Conservation (phyloP, 1,284 basidiomycete genomes). For the Austroboletus niveus region DNA sequence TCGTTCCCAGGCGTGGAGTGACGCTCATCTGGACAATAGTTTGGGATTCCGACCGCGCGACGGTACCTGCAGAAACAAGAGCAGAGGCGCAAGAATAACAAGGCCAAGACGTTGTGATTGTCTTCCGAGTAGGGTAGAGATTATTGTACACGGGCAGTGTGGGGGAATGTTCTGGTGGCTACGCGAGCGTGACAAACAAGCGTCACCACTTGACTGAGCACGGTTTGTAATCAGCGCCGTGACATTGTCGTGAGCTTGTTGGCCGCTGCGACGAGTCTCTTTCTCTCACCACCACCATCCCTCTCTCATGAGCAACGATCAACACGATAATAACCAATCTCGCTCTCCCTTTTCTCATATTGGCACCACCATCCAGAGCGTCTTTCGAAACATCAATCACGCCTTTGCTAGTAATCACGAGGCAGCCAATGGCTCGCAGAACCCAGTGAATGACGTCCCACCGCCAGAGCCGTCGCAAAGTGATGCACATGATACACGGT, state of each 20-base stretch:
- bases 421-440: background rate
- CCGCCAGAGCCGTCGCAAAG: constrained; percentile 3
- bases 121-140: background rate
- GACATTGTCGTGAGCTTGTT: too few relatives aligned
- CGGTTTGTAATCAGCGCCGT: too few relatives aligned
- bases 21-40: constrained; percentile 37
- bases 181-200: constrained; percentile 25
- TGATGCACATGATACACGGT: background rate
- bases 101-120: constrained; percentile 32
- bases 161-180: constrained; percentile 33
- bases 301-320: constrained; percentile 23
- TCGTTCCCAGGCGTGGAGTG: background rate
- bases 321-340: constrained; percentile 5
- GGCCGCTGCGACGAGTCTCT: background rate
- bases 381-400: constrained; percentile 33
- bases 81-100: constrained; percentile 32
- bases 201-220: constrained; percentile 8
- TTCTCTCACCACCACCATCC: constrained; percentile 15
- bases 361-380: constrained; percentile 29
- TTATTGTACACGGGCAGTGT: too few relatives aligned
- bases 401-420: constrained; percentile 21
- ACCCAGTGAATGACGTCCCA: background rate
- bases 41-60: constrained; percentile 49
- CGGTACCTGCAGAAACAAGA: constrained; percentile 45
- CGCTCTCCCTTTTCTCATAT: constrained; percentile 22